These are phyloP conservation scores for Grifola frondosa DNA, from an alignment of 1,284 basidiomycete genomes.

Conservation along the genomic window DNA sequence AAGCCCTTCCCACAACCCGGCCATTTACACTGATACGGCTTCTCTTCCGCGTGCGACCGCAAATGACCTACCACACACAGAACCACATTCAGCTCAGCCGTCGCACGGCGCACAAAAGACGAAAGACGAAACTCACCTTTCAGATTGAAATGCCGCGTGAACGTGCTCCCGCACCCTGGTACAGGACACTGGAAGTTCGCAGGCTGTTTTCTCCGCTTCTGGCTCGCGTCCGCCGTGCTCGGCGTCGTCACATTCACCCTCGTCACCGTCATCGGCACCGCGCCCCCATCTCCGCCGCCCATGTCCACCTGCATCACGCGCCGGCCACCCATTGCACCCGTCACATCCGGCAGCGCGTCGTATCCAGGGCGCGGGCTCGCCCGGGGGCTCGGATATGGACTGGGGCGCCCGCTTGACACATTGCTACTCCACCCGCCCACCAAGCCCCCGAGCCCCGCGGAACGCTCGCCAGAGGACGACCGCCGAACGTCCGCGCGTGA, in stretches of 20 bases:
- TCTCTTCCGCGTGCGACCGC: conserved; percentile 81
- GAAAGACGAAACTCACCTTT: conserved; percentile 51
- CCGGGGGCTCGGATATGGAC: conserved; percentile 59
- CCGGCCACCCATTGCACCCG: conserved; percentile 4
- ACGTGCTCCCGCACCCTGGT: conserved; percentile 78
- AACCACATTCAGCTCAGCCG: conserved; percentile 12
- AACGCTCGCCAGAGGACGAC: conserved; percentile 58
- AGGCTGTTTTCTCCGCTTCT: conserved; percentile 69
- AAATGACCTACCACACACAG: conserved; percentile 55
- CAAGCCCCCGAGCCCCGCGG: conserved; percentile 32
- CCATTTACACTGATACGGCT: conserved; percentile 84
- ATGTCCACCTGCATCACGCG: conserved; percentile 20
- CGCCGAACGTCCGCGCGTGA: conserved; percentile 54
- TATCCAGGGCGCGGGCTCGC: conserved; percentile 41
- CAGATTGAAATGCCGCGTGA: conserved; percentile 79
- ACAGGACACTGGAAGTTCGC: conserved; percentile 75
- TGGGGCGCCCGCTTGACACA: conserved; percentile 36
- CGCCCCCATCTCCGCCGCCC: conserved; percentile 17
- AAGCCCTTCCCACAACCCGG: conserved; percentile 83
- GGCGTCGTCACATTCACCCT: conserved; percentile 72
- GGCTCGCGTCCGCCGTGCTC: conserved; percentile 71
- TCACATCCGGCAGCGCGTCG: conserved; percentile 27
- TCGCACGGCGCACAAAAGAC: conserved; percentile 10
- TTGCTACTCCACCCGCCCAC: conserved; percentile 31
- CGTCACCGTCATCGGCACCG: conserved; percentile 26